Evolutionary conservation across 78 protist species (phyloP), one percentile per base, ranked within the genome.

Genomic region (slime mould (Dictyostelium discoideum)): DNA sequence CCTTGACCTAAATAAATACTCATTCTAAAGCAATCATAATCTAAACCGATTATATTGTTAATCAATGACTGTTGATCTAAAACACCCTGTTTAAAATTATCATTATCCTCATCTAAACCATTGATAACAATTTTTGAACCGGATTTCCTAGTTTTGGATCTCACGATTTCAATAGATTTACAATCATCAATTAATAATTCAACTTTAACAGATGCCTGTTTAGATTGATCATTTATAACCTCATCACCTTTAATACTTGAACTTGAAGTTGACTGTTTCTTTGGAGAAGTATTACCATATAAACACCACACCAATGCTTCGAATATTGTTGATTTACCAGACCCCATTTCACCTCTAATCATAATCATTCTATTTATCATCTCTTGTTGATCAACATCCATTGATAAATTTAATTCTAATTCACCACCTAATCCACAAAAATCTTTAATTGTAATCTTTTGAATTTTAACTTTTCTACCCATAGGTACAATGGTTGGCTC

Each of bases 1-100:
- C 95, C 95, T 29, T 90, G 95, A 1, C 95, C 95, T n/a, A 90
- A 24, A 69, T 90, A 90, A 16, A 90, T 86, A 73, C 95, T 81
- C 88, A 90, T 82, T 82, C 95, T 90, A 73, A 90, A 90, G 10
- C 84, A 13, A 29, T 90, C 95, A 82, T 90, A 90, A 57, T 90
- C 95, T 50, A 90, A 57, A 14, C 95, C 95, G 2, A 90, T 20
- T 1, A 90, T 72, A 72, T 90, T 90, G 24, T 90, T 82, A 7
- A 90, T 82, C 2, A 83, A 6, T 5, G 42, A 5, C 26, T 90
- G 95, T 72, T 90, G 95, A 48, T 90, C 95, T 10, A 72, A 9
- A 24, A 90, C 77, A 82, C 95, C 88, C 54, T 90, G 88, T 26
- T 85, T 32, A 32, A 32, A 32, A 32, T 32, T 32, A 32, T 82